Base-by-base conservation (phyloP, 306 rosid genomes). In the Medicago lupulina region DNA sequence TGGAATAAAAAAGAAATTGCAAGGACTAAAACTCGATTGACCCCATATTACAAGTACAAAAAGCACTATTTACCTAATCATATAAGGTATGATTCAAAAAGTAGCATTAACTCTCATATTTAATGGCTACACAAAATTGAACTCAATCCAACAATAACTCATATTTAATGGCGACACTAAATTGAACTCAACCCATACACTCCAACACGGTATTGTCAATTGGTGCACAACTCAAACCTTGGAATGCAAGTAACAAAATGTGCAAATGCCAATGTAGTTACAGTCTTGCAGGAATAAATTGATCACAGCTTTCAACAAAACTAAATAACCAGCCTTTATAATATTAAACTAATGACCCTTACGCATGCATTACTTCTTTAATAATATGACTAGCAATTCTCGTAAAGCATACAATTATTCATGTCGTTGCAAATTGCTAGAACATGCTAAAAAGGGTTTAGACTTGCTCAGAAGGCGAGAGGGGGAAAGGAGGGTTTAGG, bases 121-220 rank as follows among this genome's bases (percentile, higher is more conserved):
- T 54, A 70, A 62, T 69, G 70, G 21, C 69, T 40, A 78, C 9
- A 60, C 8, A 39, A 49, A 39, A 13, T 46, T 43, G 62, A 69
- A 55, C 49, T 44, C 59, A 72, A 44, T 34, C 55, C 57, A 39
- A 4, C 1, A 44, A 3, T 16, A 51, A 51, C 23, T 9, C 64
- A 36, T 61, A 9, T 58, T 62, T 47, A 71, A 64, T 70, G 71
- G 23, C 70, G 40, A 79, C 28, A 62, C 15, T 53, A 68, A 41
- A 31, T 50, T 49, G 60, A 71, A 50, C 44, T 58, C 40, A 68
- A 58, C 25, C 60, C 61, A 51, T 41, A 23, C 28, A 23, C 28
- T 28, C 60, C 67, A 80, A 80, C 70, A 80, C 2, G 64, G 70
- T 67, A 38, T 72, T 47, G 8, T 60, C 80, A 50, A 76, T 25